Base-by-base conservation (phyloP, 78 protist species). In the Dictyostelium capitatum region DNA sequence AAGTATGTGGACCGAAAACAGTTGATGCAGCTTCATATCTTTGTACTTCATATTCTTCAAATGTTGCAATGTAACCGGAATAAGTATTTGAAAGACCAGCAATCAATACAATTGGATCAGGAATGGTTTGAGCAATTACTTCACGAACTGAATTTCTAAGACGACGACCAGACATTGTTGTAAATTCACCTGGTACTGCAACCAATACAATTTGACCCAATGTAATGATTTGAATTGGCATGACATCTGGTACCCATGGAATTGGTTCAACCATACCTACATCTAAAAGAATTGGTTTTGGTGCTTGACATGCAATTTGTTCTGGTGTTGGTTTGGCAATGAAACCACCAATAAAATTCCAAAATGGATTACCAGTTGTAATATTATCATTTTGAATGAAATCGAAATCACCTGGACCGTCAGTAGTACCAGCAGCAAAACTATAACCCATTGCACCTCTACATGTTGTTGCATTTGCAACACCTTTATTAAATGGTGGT, bases 101-200 rank as follows among this genome's bases (percentile, higher is more conserved):
- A 53, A 96, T 59, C 59, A 96, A 53, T 25, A 94, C 96, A 67
- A 51, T 83, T 30, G 83, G 79, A 54, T 82, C 79, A 30, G 91
- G 65, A 2, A 59, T 87, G n/a, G 69, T 54, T 57, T 56, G 74
- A 10, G 53, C 77, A 43, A 91, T 43, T 37, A 90, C 37, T 20
- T 89, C 65, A 25, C 51, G 11, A 53, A 96, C 83, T 0, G 89
- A 80, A 14, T 96, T 79, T 37, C 95, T 84, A 12, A 90, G 62
- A 28, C 98, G 80, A 32, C 98, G 83, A 12, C 98, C 98, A 69
- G 97, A 83, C 98, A 96, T 96, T 74, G 96, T 96, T 6, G 98
- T 91, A 54, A 96, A 94, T 51, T 96, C 98, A 51, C 92, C 95
- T 51, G 98, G 98, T 0, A 96, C 90, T 53, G 95, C 96, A 20